A percentile compares a stretch with the other conserved stretches of the same genome.
These are phyloP conservation scores for Chytriomyces hyalinus DNA, from an alignment of 192 early-diverging fungal species.

Conservation along the genomic window DNA sequence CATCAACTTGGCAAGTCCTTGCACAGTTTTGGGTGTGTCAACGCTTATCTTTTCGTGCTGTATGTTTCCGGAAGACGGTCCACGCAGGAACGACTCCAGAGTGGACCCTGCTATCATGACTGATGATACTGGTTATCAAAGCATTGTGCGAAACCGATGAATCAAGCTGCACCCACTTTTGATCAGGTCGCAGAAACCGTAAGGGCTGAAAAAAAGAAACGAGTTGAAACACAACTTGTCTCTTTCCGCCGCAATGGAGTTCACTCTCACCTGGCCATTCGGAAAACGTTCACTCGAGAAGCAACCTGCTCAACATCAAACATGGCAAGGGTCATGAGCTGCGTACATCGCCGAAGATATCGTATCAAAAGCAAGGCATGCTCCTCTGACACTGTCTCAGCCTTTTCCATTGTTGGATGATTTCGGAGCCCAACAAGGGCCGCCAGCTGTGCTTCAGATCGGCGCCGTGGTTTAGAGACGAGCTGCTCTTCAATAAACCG, in stretches of 20 bases:
- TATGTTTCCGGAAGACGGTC: slow-evolving; percentile 12
- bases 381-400: slow-evolving; percentile 11
- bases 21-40: background rate
- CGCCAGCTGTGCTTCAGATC: slow-evolving; percentile 26
- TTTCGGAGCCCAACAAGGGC: slow-evolving; percentile 10
- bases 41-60: background rate
- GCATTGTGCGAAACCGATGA: background rate
- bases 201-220: slow-evolving; percentile 18
- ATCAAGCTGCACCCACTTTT: slow-evolving; percentile 13
- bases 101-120: slow-evolving; percentile 19
- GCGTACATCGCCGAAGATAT: slow-evolving; percentile 15
- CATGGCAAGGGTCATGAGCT: slow-evolving; percentile 18
- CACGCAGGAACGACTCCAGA: slow-evolving; percentile 15
- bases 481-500: slow-evolving; percentile 7
- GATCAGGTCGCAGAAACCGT: slow-evolving; percentile 20
- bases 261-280: background rate
- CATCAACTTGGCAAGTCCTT: slow-evolving; percentile 16
- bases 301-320: slow-evolving; percentile 33
- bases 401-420: background rate
- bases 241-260: background rate
- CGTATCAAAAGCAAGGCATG: slow-evolving; percentile 16
- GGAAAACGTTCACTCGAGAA: slow-evolving; percentile 15
- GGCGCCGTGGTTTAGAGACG: background rate
- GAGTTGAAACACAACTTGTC: background rate
- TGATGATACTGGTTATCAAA: background rate